Evolutionary conservation across 2,329 filamentous ascomycete species (phyloP).

Genomic region (Colletotrichum sojae): DNA sequence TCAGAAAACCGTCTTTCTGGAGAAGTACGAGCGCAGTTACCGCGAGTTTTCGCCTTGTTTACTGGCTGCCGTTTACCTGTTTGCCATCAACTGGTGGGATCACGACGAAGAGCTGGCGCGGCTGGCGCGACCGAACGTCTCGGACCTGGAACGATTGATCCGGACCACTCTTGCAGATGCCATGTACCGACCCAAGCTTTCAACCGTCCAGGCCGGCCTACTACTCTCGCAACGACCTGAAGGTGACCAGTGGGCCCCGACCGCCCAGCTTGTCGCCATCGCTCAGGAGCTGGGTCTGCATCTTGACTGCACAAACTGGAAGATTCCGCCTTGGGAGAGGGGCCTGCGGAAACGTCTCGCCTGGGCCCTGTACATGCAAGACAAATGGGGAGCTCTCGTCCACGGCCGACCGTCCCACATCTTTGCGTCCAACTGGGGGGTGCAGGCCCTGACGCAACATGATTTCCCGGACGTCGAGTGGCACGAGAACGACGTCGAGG

Average conservation of each 20-base stretch:
- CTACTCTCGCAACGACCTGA: slow-evolving; percentile 82
- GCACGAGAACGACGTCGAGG: slow-evolving; percentile 72
- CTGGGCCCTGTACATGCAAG: slow-evolving; percentile 95
- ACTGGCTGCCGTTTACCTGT: slow-evolving; percentile 84
- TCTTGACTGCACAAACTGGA: slow-evolving; percentile 89
- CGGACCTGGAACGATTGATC: slow-evolving; percentile 80
- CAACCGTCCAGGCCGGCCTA: slow-evolving; percentile 83
- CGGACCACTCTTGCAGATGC: slow-evolving; percentile 81
- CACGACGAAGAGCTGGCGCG: slow-evolving; percentile 76
- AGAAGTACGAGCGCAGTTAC: slow-evolving; percentile 81
- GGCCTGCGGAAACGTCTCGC: slow-evolving; percentile 87
- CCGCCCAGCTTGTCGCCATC: slow-evolving; percentile 88
- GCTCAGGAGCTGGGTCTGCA: slow-evolving; percentile 91
- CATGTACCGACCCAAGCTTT: slow-evolving; percentile 86
- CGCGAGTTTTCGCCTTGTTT: slow-evolving; percentile 82
- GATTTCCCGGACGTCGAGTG: slow-evolving; percentile 83
- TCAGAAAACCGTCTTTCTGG: slow-evolving; percentile 84
- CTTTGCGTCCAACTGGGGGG: slow-evolving; percentile 80
- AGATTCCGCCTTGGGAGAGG: slow-evolving; percentile 89
- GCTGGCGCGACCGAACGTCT: slow-evolving; percentile 78
- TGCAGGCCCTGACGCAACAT: slow-evolving; percentile 72
- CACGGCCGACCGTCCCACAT: slow-evolving; percentile 88
- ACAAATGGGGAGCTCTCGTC: slow-evolving; percentile 89
- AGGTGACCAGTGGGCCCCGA: slow-evolving; percentile 86
- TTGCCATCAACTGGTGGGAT: slow-evolving; percentile 92